Evolutionary conservation across 306 rosid genomes (phyloP).

Genomic region (Trifolium repens): DNA sequence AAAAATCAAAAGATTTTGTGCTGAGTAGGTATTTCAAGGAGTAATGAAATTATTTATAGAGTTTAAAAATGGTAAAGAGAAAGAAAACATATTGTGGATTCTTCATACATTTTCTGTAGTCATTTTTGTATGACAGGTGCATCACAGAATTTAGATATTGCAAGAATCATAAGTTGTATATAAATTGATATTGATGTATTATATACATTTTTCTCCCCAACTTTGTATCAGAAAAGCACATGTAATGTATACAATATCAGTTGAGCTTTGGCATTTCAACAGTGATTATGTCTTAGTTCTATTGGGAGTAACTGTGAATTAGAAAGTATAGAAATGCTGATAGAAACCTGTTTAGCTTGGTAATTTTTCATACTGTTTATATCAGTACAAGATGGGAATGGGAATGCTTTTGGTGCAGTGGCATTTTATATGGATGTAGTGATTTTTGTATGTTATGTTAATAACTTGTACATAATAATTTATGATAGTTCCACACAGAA

Average conservation of each 20-base stretch:
- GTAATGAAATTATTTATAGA: not conserved
- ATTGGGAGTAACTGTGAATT: not conserved
- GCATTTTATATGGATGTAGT: no score
- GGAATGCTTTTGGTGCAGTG: no score
- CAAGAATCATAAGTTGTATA: conserved; percentile 34
- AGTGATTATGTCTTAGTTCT: not conserved
- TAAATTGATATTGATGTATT: conserved; percentile 9
- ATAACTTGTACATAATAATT: no score
- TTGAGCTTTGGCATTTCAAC: not conserved
- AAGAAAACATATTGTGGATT: conserved; percentile 4
- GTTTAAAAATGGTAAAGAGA: conserved; percentile 3
- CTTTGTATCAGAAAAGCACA: not conserved
- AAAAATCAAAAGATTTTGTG: not conserved
- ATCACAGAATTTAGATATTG: not conserved
- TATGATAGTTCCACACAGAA: no score
- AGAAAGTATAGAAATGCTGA: not conserved
- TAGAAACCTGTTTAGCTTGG: not conserved
- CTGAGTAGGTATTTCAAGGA: not conserved
- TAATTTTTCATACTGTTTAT: no score
- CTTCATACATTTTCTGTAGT: not conserved
- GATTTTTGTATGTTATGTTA: no score
- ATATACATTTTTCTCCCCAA: not conserved
- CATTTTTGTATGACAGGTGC: not conserved
- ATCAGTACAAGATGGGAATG: no score
- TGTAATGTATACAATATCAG: conserved; percentile 1